Evolutionary conservation across 371 early-diverging fungal species (phyloP).

Genomic region (Fennellomyces sp.): DNA sequence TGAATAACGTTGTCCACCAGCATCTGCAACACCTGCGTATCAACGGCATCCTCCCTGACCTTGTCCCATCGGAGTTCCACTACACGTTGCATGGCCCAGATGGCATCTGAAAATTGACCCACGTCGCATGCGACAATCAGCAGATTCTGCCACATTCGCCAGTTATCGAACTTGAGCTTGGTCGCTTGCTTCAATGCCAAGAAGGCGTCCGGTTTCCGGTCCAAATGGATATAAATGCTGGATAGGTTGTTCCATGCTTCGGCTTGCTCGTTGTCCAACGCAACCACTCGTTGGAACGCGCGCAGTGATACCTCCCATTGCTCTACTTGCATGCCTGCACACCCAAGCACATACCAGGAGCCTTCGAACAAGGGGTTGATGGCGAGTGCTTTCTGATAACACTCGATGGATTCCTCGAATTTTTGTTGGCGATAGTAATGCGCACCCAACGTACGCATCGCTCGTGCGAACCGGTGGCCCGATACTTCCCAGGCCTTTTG

Average conservation of each 20-base stretch:
- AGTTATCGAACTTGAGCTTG: slow-evolving; percentile 77
- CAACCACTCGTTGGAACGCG: slow-evolving; percentile 80
- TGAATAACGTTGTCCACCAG: slow-evolving; percentile 73
- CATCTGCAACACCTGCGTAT: slow-evolving; percentile 72
- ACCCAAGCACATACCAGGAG: slow-evolving; percentile 96
- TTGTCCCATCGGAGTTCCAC: slow-evolving; percentile 77
- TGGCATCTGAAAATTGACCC: slow-evolving; percentile 82
- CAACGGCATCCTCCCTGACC: slow-evolving; percentile 71
- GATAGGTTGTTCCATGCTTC: slow-evolving; percentile 98
- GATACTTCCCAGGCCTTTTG: slow-evolving; percentile 90
- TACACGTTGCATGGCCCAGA: slow-evolving; percentile 84
- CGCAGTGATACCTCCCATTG: slow-evolving; percentile 76
- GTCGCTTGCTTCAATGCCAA: slow-evolving; percentile 84
- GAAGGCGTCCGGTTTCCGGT: slow-evolving; percentile 78
- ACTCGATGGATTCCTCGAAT: slow-evolving; percentile 54
- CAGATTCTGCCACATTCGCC: slow-evolving; percentile 94
- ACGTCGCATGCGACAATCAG: slow-evolving; percentile 79
- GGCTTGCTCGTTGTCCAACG: slow-evolving; percentile 81
- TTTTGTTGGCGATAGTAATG: slow-evolving; percentile 72
- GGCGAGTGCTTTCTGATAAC: slow-evolving; percentile 75
- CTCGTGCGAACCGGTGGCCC: slow-evolving; percentile 79
- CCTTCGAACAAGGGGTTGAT: slow-evolving; percentile 95
- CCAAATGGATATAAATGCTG: slow-evolving; percentile 73
- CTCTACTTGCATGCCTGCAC: slow-evolving; percentile 85
- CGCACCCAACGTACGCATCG: slow-evolving; percentile 91